Percentiles rank a stretch among this genome's conserved stretches.
These are phyloP conservation scores for Arxiozyma telluris DNA, from an alignment of 1,139 yeast species.

Conservation along the genomic window DNA sequence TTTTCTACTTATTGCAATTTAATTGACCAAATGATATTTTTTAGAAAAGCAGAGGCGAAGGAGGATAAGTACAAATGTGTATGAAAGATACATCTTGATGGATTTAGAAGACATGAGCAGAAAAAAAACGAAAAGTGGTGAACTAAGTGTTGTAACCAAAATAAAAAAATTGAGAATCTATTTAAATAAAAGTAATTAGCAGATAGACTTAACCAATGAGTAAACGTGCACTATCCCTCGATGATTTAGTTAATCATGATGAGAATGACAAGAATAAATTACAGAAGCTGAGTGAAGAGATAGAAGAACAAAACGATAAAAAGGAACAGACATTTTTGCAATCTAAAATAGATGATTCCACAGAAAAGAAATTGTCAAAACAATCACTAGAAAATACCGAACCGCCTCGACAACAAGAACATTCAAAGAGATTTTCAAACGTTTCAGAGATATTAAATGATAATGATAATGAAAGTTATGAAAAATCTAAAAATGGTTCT, in stretches of 20 bases:
- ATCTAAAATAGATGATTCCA: constrained; percentile 2
- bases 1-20: not conserved
- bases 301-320: constrained; percentile 6
- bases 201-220: constrained; percentile 7
- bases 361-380: not conserved
- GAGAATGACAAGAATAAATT: constrained; percentile 17
- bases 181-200: too few species aligned
- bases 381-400: not conserved
- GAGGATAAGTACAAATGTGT: not conserved
- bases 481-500: not conserved
- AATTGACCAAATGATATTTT: too few species aligned
- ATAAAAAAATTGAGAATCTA: too few species aligned
- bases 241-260: constrained; percentile 31
- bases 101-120: too few species aligned
- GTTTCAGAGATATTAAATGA: constrained; percentile 3
- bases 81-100: too few species aligned
- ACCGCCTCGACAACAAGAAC: not conserved
- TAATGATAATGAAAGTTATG: not conserved
- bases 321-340: not conserved
- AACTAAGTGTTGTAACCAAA: not conserved
- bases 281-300: constrained; percentile 11
- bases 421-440: not conserved
- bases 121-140: not conserved
- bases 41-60: not conserved
- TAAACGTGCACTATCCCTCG: constrained; percentile 28